Evolutionary conservation across 2,329 filamentous ascomycete species (phyloP).

Genomic region (Alternaria gansuensis): DNA sequence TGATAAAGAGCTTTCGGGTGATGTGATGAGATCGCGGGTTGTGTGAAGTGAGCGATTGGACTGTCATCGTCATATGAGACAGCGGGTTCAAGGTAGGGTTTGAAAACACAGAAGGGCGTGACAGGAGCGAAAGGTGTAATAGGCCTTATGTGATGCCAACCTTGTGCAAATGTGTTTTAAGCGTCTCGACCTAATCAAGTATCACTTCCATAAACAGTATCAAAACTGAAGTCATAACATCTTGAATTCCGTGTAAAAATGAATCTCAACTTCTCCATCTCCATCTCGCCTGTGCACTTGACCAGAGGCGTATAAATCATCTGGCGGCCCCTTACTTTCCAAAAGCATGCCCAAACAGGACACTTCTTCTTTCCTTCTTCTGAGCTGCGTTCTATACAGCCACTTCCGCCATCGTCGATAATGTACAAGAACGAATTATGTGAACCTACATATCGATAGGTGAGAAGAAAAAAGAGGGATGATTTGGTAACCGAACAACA

Average conservation of each 20-base stretch:
- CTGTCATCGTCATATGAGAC: too few relatives aligned
- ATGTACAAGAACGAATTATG: constrained; percentile 46
- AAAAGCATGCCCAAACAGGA: neutral
- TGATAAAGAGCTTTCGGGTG: too few relatives aligned
- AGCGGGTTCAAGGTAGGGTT: too few relatives aligned
- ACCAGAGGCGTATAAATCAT: constrained; percentile 3
- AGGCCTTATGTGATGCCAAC: too few relatives aligned
- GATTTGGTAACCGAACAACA: constrained; percentile 1
- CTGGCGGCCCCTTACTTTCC: neutral
- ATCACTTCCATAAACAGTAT: neutral
- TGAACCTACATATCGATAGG: constrained; percentile 14
- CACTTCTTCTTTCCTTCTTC: neutral
- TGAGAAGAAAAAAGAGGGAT: neutral
- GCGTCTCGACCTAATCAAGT: neutral
- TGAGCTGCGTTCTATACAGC: neutral
- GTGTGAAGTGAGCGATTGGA: too few relatives aligned
- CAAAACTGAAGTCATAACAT: constrained; percentile 42
- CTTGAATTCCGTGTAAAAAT: constrained; percentile 42
- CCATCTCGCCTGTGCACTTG: constrained; percentile 10
- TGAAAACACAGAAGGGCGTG: too few relatives aligned
- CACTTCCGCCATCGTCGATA: constrained; percentile 23
- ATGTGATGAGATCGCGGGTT: too few relatives aligned
- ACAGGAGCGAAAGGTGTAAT: too few relatives aligned
- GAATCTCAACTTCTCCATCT: constrained; percentile 2
- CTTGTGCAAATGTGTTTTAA: too few relatives aligned